Conservation (phyloP, 2,329 filamentous ascomycete species). For the Paecilomyces sp. region DNA sequence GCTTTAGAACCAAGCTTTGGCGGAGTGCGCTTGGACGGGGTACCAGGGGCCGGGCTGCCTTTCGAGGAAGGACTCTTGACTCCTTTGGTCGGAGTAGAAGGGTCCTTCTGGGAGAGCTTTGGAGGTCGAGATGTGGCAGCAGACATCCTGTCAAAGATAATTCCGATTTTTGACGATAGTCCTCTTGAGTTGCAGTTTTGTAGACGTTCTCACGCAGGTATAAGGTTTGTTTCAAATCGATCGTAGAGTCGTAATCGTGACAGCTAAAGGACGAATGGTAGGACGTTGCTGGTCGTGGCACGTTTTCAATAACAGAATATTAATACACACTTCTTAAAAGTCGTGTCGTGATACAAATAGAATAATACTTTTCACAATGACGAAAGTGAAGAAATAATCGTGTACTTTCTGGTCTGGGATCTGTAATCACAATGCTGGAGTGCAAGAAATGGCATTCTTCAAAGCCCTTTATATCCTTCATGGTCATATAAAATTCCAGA, state of each 20-base stretch:
- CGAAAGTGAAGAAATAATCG: no score
- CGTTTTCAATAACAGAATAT: not conserved
- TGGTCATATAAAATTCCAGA: not conserved
- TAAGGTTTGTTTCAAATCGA: not conserved
- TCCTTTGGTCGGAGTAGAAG: constrained; percentile 18
- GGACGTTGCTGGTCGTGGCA: not conserved
- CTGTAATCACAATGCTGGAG: not conserved
- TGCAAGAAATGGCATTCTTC: not conserved
- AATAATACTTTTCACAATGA: no score
- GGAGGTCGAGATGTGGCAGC: not conserved
- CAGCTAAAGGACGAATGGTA: not conserved
- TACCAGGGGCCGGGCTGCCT: not conserved
- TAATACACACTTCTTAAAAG: not conserved
- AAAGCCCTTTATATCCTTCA: not conserved
- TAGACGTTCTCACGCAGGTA: not conserved
- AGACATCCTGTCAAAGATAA: not conserved
- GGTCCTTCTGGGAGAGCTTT: constrained; percentile 7
- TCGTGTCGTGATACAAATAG: no score
- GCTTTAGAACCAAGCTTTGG: not conserved
- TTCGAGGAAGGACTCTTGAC: constrained; percentile 18
- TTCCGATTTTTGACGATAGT: not conserved
- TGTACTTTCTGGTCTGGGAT: no score
- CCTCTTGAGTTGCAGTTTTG: not conserved
- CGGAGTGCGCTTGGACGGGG: not conserved
- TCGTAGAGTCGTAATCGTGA: not conserved